phyloP scores from a whole-genome alignment of 257 asterid species.

The Plectranthus barbatus region DNA sequence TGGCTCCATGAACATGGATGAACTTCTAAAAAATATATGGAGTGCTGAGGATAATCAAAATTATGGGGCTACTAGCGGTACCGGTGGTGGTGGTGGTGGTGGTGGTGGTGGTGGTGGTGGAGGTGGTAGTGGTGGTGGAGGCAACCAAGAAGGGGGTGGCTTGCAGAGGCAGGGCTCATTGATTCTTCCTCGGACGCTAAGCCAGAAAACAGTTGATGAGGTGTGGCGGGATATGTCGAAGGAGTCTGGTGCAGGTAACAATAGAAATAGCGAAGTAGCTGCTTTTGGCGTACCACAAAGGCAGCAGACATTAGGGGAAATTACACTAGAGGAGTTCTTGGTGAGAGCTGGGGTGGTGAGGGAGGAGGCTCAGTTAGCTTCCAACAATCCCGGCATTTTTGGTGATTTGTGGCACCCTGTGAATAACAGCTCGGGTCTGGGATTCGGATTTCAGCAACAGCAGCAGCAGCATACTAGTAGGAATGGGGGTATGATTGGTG shows the following conservation, averaged over 20 bases:
- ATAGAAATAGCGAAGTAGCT: slow-evolving; percentile 11
- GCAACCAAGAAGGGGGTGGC: slow-evolving; percentile 31
- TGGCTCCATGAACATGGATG: slow-evolving; percentile 99
- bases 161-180: slow-evolving; percentile 85
- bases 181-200: slow-evolving; percentile 77
- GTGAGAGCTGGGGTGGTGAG: slow-evolving; percentile 77
- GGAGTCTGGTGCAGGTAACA: slow-evolving; percentile 29
- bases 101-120: slow-evolving; percentile 18
- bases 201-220: slow-evolving; percentile 95
- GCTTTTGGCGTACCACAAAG: slow-evolving; percentile 45
- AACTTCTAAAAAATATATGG: slow-evolving; percentile 85
- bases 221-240: slow-evolving; percentile 80
- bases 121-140: slow-evolving; percentile 3
- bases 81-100: too few relatives aligned
- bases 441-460: slow-evolving; percentile 36
- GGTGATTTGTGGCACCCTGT: slow-evolving; percentile 39
- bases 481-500: slow-evolving; percentile 32
- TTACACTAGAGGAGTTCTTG: slow-evolving; percentile 87
- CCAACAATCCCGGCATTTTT: slow-evolving; percentile 28
- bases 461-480: slow-evolving; percentile 23
- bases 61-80: slow-evolving; percentile 26
- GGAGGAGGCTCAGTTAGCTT: slow-evolving; percentile 56
- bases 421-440: slow-evolving; percentile 28
- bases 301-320: slow-evolving; percentile 74
- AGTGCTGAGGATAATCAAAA: slow-evolving; percentile 84